Evolutionary conservation across 2,329 filamentous ascomycete species (phyloP), one percentile per base, ranked within the genome.

Genomic region (Lecanicillium sp.): DNA sequence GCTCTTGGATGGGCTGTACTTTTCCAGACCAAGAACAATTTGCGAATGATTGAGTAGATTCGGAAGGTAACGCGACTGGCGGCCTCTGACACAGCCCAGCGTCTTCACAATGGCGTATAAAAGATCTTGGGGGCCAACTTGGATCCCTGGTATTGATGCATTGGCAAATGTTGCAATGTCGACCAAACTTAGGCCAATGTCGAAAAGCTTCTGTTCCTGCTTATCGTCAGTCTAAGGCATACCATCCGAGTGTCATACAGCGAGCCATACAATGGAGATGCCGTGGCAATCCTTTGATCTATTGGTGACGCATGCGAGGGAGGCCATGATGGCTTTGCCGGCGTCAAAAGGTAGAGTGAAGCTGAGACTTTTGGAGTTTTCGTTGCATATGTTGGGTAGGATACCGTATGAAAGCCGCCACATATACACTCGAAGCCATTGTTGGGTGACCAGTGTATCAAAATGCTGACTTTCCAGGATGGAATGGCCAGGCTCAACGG

Each of bases 171-270:
- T 39, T 2, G 50, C 49, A 8, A 49, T 50, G n/a, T 59, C 56
- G 2, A 50, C 52, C 1, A 59, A 45, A 19, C 54, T 54, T 10
- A 52, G 41, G 3, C 56, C 56, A 13, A 59, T 51, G 4, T 59
- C 56, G 17, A 57, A 59, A 0, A 59, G 42, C 15, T 59, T 59
- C 40, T 59, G 55, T 35, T 59, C 55, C 55, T 58, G 9, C 6
- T 9, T 25, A 20, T 12, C 18, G 19, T 36, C 13, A 36, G 17
- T 29, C n/a, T 18, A 11, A 25, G 15, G 11, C 12, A 11, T 4
- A 36, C 28, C 18, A 39, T 12, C 2, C 13, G 33, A 9, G 12
- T 14, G 17, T 8, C 13, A 22, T 19, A 14, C 4, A 5, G 14
- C 12, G 6, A 33, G 53, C 44, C n/a, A n/a, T 34, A 58, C 56